Evolutionary conservation across 192 early-diverging fungal species (phyloP).

Genomic region (Globomyces pollinis-pini): DNA sequence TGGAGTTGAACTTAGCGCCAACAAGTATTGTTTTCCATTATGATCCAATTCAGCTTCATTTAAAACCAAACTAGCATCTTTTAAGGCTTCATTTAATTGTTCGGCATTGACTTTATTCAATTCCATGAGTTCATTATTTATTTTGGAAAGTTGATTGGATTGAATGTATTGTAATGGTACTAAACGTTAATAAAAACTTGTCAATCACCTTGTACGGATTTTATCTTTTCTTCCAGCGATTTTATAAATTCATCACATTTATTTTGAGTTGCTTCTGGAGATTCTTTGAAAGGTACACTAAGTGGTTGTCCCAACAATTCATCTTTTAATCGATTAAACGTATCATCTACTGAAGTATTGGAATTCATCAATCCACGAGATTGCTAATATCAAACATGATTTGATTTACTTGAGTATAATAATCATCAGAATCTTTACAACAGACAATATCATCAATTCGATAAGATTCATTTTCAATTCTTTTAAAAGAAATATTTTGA

Average conservation of each 20-base stretch:
- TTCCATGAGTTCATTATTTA: too few species aligned
- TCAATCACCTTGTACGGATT: too few species aligned
- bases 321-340: too few species aligned
- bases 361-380: too few species aligned
- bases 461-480: conserved; percentile 5
- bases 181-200: too few species aligned
- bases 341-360: too few species aligned
- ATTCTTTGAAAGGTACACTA: neutral
- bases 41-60: conserved; percentile 4
- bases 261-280: neutral
- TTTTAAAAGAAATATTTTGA: neutral
- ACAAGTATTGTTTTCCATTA: neutral
- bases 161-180: too few species aligned
- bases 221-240: too few species aligned
- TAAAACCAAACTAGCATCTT: neutral
- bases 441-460: conserved; percentile 6
- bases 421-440: conserved; percentile 9
- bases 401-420: neutral
- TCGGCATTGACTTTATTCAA: too few species aligned
- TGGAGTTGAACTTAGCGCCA: neutral
- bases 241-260: neutral
- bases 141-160: too few species aligned
- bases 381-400: too few species aligned
- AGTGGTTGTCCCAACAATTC: neutral
- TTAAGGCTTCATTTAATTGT: neutral